phyloP scores from a whole-genome alignment of 1,284 basidiomycete genomes.

The Trichosporon coremiiforme region DNA sequence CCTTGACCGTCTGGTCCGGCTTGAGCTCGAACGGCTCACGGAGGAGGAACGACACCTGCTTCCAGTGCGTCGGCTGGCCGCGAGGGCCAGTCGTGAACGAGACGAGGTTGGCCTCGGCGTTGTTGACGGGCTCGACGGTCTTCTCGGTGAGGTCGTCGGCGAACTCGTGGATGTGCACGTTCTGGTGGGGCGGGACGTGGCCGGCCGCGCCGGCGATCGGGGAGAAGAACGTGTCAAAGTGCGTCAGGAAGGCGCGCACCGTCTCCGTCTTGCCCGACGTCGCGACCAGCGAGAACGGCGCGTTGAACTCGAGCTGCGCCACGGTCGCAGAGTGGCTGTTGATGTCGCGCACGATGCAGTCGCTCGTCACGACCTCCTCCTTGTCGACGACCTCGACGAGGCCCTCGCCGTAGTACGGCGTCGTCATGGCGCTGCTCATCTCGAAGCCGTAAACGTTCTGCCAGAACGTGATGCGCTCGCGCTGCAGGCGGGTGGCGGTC shows the following conservation, averaged over 20 bases:
- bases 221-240: conserved; percentile 92
- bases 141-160: conserved; percentile 40
- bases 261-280: conserved; percentile 65
- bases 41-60: conserved; percentile 89
- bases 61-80: conserved; percentile 92
- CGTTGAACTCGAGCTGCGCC: conserved; percentile 75
- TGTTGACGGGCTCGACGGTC: conserved; percentile 34
- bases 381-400: conserved; percentile 76
- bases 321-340: conserved; percentile 66
- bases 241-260: conserved; percentile 79
- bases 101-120: conserved; percentile 56
- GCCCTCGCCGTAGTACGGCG: conserved; percentile 69
- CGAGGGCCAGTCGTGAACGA: conserved; percentile 87
- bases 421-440: conserved; percentile 70
- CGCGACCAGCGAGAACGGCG: conserved; percentile 70
- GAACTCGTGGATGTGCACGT: conserved; percentile 44
- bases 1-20: conserved; percentile 71
- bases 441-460: conserved; percentile 88
- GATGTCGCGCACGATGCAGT: conserved; percentile 69
- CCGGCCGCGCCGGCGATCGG: conserved; percentile 57
- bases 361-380: conserved; percentile 69
- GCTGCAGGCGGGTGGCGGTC: conserved; percentile 71
- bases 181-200: conserved; percentile 59
- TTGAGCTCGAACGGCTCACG: conserved; percentile 72
- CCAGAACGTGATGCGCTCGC: conserved; percentile 87